Conservation (phyloP, 768 basidiomycete genomes). For the Stropharia rugosoannulata region DNA sequence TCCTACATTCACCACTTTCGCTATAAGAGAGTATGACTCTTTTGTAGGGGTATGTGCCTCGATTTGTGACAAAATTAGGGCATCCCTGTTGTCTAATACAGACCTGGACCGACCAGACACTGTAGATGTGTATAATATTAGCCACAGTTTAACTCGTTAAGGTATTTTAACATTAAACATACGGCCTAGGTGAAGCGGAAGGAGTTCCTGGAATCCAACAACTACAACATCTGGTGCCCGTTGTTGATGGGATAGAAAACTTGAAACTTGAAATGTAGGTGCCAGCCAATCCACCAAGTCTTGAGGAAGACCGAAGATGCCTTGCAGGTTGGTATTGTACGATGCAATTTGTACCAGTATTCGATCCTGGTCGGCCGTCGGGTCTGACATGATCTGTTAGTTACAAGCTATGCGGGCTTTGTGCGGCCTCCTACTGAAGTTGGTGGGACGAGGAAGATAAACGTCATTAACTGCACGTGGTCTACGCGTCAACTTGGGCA, state of each 20-base stretch:
- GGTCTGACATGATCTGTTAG: constrained; percentile 6
- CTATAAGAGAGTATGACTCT: constrained; percentile 76
- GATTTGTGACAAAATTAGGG: constrained; percentile 73
- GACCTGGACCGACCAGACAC: constrained; percentile 76
- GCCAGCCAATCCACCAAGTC: constrained; percentile 91
- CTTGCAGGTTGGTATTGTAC: constrained; percentile 92
- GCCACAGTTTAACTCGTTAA: constrained; percentile 2
- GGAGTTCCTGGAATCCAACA: constrained; percentile 91
- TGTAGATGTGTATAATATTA: constrained; percentile 24
- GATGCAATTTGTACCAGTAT: constrained; percentile 79
- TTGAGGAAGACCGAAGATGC: constrained; percentile 68
- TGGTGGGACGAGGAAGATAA: background rate
- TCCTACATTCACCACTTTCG: constrained; percentile 81
- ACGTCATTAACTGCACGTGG: background rate
- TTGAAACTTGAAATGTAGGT: constrained; percentile 76
- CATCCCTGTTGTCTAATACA: constrained; percentile 67
- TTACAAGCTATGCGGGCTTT: background rate
- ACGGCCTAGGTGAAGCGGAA: constrained; percentile 88
- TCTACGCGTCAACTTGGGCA: background rate
- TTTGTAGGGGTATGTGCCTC: constrained; percentile 69
- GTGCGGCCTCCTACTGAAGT: no score
- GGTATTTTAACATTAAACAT: constrained; percentile 31
- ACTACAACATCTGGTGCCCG: constrained; percentile 84
- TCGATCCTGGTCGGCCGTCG: constrained; percentile 22
- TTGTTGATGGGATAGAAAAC: constrained; percentile 60